Evolutionary conservation across 371 early-diverging fungal species (phyloP).

Genomic region (Syncephalastrum contaminatum): DNA sequence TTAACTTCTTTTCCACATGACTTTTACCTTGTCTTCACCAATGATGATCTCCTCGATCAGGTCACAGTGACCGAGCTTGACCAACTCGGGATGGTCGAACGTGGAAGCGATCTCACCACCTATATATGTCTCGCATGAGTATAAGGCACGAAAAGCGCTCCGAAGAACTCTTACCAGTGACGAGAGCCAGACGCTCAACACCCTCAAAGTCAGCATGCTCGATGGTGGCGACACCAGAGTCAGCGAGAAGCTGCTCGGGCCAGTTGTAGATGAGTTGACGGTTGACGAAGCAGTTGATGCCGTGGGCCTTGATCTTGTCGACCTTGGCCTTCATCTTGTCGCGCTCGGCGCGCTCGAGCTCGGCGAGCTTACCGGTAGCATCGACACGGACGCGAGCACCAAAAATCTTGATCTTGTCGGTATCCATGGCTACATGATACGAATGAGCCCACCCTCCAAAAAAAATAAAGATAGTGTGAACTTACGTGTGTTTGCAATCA

Average conservation of each 20-base stretch:
- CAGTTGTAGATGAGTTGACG: constrained; percentile 99
- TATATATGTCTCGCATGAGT: constrained; percentile 13
- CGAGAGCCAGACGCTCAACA: constrained; percentile 96
- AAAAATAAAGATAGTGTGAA: constrained; percentile 5
- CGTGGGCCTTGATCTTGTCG: constrained; percentile 95
- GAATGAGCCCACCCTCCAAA: neutral
- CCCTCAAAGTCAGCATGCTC: constrained; percentile 99
- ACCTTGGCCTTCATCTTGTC: constrained; percentile 99
- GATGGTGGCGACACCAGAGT: constrained; percentile 94
- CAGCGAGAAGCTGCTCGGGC: constrained; percentile 98
- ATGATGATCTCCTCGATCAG: constrained; percentile 97
- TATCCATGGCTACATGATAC: constrained; percentile 90
- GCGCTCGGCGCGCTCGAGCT: constrained; percentile 98
- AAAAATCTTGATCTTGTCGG: constrained; percentile 99
- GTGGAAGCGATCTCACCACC: constrained; percentile 98
- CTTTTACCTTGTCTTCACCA: constrained; percentile 86
- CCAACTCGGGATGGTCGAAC: constrained; percentile 97
- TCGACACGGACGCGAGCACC: constrained; percentile 98
- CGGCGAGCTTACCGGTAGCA: constrained; percentile 96
- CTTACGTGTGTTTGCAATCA: constrained; percentile 97
- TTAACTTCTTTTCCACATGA: neutral
- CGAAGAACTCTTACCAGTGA: constrained; percentile 63
- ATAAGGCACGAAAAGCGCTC: neutral
- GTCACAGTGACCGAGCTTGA: constrained; percentile 94
- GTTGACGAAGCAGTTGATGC: constrained; percentile 99